Conservation (phyloP, 1,284 basidiomycete species). For the Cutaneotrichosporon dermatis region DNA sequence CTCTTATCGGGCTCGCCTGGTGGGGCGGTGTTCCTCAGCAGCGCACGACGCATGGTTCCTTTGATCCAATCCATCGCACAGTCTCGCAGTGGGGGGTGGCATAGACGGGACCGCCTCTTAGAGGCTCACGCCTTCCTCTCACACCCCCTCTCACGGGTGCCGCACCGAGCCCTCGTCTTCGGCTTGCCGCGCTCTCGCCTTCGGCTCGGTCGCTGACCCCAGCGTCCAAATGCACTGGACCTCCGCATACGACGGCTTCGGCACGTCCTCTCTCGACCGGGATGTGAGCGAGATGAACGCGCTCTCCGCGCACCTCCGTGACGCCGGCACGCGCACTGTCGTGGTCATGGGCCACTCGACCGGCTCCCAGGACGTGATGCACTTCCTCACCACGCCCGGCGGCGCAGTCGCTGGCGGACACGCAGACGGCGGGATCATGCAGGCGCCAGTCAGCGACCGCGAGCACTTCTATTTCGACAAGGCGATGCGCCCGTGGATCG, state of each 20-base stretch:
- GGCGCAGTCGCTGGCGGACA: slow-evolving; percentile 9
- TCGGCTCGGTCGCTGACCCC: not conserved
- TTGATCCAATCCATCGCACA: too few relatives aligned
- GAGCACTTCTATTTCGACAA: slow-evolving; percentile 29
- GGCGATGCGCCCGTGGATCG: slow-evolving; percentile 15
- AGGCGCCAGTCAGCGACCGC: slow-evolving; percentile 47
- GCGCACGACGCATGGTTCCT: too few relatives aligned
- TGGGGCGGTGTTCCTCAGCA: too few relatives aligned
- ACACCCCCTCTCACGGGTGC: not conserved
- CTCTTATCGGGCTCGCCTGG: too few relatives aligned
- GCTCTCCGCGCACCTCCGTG: slow-evolving; percentile 36
- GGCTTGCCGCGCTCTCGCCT: too few relatives aligned
- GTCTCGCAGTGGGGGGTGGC: too few relatives aligned
- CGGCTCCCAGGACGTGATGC: slow-evolving; percentile 48
- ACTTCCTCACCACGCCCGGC: slow-evolving; percentile 35
- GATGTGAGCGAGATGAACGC: slow-evolving; percentile 41
- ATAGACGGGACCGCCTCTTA: too few relatives aligned
- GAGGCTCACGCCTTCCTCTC: not conserved
- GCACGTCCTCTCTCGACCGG: slow-evolving; percentile 32
- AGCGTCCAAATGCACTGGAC: slow-evolving; percentile 47
- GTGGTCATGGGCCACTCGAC: slow-evolving; percentile 49
- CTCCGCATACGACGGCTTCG: slow-evolving; percentile 42
- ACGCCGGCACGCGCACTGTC: slow-evolving; percentile 29
- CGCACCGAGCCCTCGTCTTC: too few relatives aligned
- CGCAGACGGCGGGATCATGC: slow-evolving; percentile 44